Evolutionary conservation across 768 basidiomycete genomes (phyloP), one percentile per base, ranked within the genome.

Genomic region (Rhodotorula toruloides): DNA sequence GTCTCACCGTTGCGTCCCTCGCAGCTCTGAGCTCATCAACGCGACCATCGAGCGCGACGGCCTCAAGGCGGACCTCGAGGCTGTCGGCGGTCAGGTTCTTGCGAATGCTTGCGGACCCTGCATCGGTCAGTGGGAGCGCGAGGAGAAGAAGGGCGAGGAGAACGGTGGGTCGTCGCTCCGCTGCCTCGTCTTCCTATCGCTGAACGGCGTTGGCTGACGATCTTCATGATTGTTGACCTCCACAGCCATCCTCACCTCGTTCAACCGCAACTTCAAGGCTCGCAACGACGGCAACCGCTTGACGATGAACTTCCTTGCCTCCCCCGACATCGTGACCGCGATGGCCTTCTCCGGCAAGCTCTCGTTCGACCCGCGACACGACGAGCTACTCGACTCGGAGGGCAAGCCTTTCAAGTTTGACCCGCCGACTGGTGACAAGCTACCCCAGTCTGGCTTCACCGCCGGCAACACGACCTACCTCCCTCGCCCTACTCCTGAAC

Each of bases 41-140:
- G 96, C 96, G 1, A 99, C 96, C 0, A 92, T 98, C 81, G 91
- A 97, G 79, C 86, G 93, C 42, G 96, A 99, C 76, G 83, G 87
- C 37, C 83, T 98, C 50, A 96, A 91, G 32, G 81, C 83, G 19
- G 83, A 83, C 42, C 80, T 99, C 47, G 83, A 94, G 77, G 85
- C 85, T 72, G 88, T 97, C 58, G 96, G 96, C n/a, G 96, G 89
- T 4, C 82, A 87, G 57, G 94, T 99, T 31, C 82, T 99, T 42
- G 93, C 96, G 11, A 99, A 99, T 77, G 96, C 96, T 6, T 99
- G 96, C 72, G 96, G 96, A 57, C 96, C 96, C 32, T 99, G 96
- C 76, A 99, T 98, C 73, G 96, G 96, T 52, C 94, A 97, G 85
- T 99, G 96, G 96, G 91, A 97, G 76, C 85, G 96, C 34, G 47